phyloP scores from a whole-genome alignment of 2,329 filamentous ascomycete genomes.

The Lanzia echinophila region DNA sequence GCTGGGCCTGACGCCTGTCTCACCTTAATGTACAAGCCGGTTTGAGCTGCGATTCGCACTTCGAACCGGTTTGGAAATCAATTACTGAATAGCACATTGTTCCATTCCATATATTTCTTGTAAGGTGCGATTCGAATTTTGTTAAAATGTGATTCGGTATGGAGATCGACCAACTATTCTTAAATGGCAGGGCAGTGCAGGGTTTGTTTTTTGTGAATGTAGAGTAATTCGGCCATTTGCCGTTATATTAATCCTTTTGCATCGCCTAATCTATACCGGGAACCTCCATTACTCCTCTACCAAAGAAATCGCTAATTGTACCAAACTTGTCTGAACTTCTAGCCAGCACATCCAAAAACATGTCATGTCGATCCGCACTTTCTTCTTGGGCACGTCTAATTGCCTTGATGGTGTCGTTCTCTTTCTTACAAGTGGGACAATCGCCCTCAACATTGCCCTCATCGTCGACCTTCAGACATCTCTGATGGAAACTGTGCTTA shows the following conservation, averaged over 20 bases:
- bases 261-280: slow-evolving; percentile 10
- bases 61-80: no score
- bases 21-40: no score
- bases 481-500: slow-evolving; percentile 93
- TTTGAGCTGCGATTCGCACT: no score
- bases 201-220: no score
- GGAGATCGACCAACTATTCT: no score
- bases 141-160: no score
- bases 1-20: no score
- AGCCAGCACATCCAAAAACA: slow-evolving; percentile 77
- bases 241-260: background rate
- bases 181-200: no score
- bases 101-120: no score
- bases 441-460: slow-evolving; percentile 60
- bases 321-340: slow-evolving; percentile 76
- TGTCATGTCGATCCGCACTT: slow-evolving; percentile 76
- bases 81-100: no score
- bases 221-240: no score
- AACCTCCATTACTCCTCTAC: slow-evolving; percentile 76
- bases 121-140: no score
- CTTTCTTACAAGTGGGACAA: slow-evolving; percentile 77
- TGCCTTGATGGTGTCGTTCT: slow-evolving; percentile 82
- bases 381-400: slow-evolving; percentile 83
- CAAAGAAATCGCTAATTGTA: slow-evolving; percentile 94
- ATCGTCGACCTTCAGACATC: slow-evolving; percentile 53